Evolutionary conservation across 768 basidiomycete species (phyloP), one percentile per base, ranked within the genome.

Genomic region (Serendipita indica): DNA sequence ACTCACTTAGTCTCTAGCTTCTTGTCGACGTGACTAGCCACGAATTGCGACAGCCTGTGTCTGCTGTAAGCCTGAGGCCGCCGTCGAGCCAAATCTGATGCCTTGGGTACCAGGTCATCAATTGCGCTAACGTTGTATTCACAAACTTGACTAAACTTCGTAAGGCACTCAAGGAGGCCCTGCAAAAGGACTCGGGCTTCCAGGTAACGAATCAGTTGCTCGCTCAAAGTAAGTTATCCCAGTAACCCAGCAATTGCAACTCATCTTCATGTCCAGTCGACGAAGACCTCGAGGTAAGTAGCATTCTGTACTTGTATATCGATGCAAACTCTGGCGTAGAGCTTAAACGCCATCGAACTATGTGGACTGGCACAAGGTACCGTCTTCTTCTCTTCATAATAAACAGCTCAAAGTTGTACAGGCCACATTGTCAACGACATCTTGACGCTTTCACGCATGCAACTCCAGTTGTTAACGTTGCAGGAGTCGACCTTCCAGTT

Each of bases 11-110:
- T 32, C 30, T 20, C n/a, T 71, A 73, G 62, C 64, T 73, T 27
- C 62, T 74, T 27, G 69, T 73, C 39, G 73, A 73, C 57, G 71
- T 72, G 25, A 72, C 71, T 0, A 70, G 71, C 59, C 69, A 65
- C 54, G 70, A 66, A 59, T 56, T 68, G 3, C 60, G 65, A 20
- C 63, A 65, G 59, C 67, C 66, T 20, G 63, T 67, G 25, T 66
- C 65, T 20, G 67, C 67, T 3, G 66, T 54, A 54, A 10, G 49
- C 32, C n/a, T 27, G 7, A 10, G n/a, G 7, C 10, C 49, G 16
- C 32, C 49, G 20, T 27, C n/a, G 1, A 28, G 30, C 1, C 32
- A n/a, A 27, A 22, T 25, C 49, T 54, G 2, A 54, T 54, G n/a
- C n/a, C n/a, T n/a, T 27, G 7, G 5, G 5, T 10, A 30, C 12